phyloP scores from a whole-genome alignment of 2,329 filamentous ascomycete species.

The Xylariaceae sp. region DNA sequence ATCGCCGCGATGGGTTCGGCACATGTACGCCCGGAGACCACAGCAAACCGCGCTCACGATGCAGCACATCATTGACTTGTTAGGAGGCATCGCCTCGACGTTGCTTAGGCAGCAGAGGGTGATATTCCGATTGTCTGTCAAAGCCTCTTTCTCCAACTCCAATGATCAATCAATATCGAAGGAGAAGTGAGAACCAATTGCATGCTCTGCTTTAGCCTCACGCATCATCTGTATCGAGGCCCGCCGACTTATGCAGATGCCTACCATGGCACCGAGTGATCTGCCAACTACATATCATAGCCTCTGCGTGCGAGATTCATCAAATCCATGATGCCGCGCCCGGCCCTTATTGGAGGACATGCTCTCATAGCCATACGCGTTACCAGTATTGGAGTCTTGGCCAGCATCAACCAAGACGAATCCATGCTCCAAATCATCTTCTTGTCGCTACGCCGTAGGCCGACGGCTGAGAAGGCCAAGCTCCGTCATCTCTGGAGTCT shows the following conservation, averaged over 20 bases:
- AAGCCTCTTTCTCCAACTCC: neutral
- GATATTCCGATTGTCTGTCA: neutral
- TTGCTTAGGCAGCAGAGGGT: neutral
- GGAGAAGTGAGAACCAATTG: neutral
- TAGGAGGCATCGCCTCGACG: neutral
- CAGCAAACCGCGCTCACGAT: neutral
- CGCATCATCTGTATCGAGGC: neutral
- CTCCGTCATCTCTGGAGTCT: neutral
- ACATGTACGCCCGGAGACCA: neutral
- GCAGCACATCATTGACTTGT: neutral
- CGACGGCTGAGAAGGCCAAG: neutral
- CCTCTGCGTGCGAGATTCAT: neutral
- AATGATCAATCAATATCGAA: neutral
- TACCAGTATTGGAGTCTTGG: neutral
- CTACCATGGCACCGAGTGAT: neutral
- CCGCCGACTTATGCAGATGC: neutral
- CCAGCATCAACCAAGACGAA: neutral
- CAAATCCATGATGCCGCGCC: neutral
- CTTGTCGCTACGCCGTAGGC: neutral
- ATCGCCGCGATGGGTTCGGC: no score
- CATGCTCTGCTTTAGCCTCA: neutral
- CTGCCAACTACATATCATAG: neutral
- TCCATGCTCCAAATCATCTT: neutral
- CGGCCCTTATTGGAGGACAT: neutral
- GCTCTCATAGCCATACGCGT: neutral